Evolutionary conservation across 805 yeast genomes (phyloP), one percentile per base, ranked within the genome.

Genomic region (Yarrowia sp.): DNA sequence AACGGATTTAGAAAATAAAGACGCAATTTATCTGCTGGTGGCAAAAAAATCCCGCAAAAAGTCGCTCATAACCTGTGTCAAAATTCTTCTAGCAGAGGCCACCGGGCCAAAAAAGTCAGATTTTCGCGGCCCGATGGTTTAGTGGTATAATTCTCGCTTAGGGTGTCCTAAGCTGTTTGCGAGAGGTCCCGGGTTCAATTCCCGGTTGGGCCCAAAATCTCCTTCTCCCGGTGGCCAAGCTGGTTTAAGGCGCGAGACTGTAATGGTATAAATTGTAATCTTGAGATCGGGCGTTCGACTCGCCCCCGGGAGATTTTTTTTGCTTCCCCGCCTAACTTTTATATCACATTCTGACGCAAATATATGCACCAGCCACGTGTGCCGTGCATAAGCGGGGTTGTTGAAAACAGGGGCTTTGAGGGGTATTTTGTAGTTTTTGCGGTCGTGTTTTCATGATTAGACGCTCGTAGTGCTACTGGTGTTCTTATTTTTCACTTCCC

Each of bases 191-290:
- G 58, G 58, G 58, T 51, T 51, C 58, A 51, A 51, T 51, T 51
- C 58, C 58, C 58, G 58, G 58, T 51, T 51, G 58, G 58, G 58
- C 58, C 58, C 58, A 19, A 24, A 25, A n/a, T 22, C 41, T 47
- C 12, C 41, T 10, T 33, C 74, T 64, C 73, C 68, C 68, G 74
- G 70, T 71, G 73, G 73, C 73, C 72, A 64, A 71, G 73, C 67
- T 70, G 73, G 73, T 70, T 70, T 55, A 71, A 71, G 72, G 73
- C 73, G 74, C 71, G 71, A 67, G 73, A 70, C 73, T 71, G 73
- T 71, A 71, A 71, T 71, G 66, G 71, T 63, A 24, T 61, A 38
- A 33, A 65, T 66, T 67, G 72, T 65, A 58, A 71, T 70, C 73
- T 67, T 70, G 72, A 70, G 73, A 70, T 69, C 71, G 71, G 69